A percentile compares a stretch with the other conserved stretches of the same genome.
Conservation (phyloP, 441 rosid species). For the Syzygium malaccense region DNA sequence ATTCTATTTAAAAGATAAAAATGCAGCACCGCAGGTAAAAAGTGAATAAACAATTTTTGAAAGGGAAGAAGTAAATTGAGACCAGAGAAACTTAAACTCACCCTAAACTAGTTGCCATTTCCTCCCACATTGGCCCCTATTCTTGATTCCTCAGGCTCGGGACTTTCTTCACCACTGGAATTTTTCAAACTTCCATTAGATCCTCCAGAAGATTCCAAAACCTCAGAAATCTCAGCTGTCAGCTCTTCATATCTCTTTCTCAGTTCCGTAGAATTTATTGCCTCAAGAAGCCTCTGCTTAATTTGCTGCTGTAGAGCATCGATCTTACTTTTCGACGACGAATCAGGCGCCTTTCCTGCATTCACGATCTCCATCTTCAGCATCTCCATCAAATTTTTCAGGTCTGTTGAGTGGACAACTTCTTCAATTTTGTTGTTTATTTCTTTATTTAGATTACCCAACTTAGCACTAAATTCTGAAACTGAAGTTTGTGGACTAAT, state of each 20-base stretch:
- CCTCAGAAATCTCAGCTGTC: conserved; percentile 35
- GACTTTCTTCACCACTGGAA: conserved; percentile 1
- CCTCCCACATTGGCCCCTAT: conserved; percentile 43
- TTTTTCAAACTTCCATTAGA: conserved; percentile 21
- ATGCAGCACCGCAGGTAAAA: not conserved
- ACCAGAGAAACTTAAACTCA: not conserved
- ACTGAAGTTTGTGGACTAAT: not conserved
- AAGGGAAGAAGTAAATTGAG: not conserved
- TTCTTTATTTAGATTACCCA: not conserved
- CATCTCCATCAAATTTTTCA: conserved; percentile 50
- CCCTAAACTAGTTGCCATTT: conserved; percentile 25
- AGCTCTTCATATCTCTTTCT: conserved; percentile 48
- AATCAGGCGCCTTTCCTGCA: conserved; percentile 45
- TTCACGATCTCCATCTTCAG: conserved; percentile 56
- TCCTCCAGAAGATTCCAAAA: conserved; percentile 15
- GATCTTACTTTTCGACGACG: conserved; percentile 31
- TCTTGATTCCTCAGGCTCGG: conserved; percentile 23
- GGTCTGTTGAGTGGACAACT: conserved; percentile 35
- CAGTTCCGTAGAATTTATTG: conserved; percentile 40
- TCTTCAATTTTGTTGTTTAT: conserved; percentile 11
- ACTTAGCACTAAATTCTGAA: not conserved
- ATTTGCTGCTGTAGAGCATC: conserved; percentile 56
- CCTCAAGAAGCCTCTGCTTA: conserved; percentile 47
- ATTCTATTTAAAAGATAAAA: not conserved
- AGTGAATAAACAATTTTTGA: not conserved